Conservation (phyloP, 495 filamentous ascomycete species). For the Amniculicola lignicola region DNA sequence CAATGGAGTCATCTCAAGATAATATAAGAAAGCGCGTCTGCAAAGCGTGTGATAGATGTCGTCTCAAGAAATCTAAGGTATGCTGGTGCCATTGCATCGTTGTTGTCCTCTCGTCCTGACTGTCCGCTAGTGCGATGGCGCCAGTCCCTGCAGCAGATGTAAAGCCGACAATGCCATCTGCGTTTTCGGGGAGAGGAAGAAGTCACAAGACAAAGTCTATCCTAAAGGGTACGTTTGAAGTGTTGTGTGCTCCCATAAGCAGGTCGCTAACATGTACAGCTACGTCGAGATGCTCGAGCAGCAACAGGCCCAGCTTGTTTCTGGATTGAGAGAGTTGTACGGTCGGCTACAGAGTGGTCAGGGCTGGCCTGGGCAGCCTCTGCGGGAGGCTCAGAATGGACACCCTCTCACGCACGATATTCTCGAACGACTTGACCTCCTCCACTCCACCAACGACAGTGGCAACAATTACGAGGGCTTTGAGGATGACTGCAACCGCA, state of each 20-base stretch:
- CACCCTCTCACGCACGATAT: constrained; percentile 66
- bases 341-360: constrained; percentile 49
- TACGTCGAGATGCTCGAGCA: constrained; percentile 73
- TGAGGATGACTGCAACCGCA: constrained; percentile 54
- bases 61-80: constrained; percentile 72
- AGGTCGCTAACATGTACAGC: constrained; percentile 37
- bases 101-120: not conserved
- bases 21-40: constrained; percentile 57
- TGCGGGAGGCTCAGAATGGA: constrained; percentile 54
- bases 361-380: constrained; percentile 54
- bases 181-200: constrained; percentile 45
- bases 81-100: constrained; percentile 14
- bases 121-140: constrained; percentile 57
- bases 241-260: not conserved
- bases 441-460: constrained; percentile 45
- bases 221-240: constrained; percentile 40
- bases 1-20: constrained; percentile 35
- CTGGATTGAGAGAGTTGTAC: constrained; percentile 61
- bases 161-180: constrained; percentile 50
- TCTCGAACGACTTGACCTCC: constrained; percentile 56
- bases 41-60: constrained; percentile 68
- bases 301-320: constrained; percentile 62
- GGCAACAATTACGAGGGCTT: constrained; percentile 52
- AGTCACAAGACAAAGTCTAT: constrained; percentile 47
- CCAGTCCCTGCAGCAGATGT: constrained; percentile 65